Percentiles rank a stretch among this genome's conserved stretches.
These are phyloP conservation scores for Calonectria honghensis DNA, from an alignment of 2,329 filamentous ascomycete genomes.

Conservation along the genomic window DNA sequence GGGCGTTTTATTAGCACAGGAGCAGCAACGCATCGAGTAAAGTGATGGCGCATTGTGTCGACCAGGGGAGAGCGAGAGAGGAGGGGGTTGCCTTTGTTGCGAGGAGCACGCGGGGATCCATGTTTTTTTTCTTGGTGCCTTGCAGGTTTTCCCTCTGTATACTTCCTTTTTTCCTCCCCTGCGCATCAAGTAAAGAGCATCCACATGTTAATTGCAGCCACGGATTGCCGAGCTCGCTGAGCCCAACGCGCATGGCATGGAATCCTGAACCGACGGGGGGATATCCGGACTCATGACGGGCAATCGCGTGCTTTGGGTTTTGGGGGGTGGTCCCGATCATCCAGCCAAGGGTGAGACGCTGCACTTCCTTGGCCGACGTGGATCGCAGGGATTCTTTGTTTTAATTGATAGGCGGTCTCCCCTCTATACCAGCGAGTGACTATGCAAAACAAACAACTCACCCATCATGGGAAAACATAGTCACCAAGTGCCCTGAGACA, in stretches of 20 bases:
- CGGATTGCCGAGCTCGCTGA: conserved; percentile 14
- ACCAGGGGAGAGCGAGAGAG: background rate
- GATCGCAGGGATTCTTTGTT: conserved; percentile 12
- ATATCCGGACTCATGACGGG: conserved; percentile 23
- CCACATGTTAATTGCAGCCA: conserved; percentile 21
- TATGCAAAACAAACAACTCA: conserved; percentile 3
- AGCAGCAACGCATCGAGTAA: conserved; percentile 27
- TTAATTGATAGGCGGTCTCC: conserved; percentile 20
- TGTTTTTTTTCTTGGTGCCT: conserved; percentile 7
- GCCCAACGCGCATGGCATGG: conserved; percentile 11
- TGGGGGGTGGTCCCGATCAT: conserved; percentile 16
- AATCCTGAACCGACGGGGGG: conserved; percentile 19
- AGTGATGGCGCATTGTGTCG: conserved; percentile 28
- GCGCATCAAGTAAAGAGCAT: conserved; percentile 13
- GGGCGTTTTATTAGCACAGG: conserved; percentile 33
- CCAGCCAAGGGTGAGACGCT: conserved; percentile 13
- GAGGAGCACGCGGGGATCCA: conserved; percentile 28
- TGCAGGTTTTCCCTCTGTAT: conserved; percentile 1
- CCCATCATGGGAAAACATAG: conserved; percentile 5
- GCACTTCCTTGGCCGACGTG: conserved; percentile 15
- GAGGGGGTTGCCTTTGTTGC: conserved; percentile 1
- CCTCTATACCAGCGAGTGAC: conserved; percentile 8
- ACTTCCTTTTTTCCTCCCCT: background rate
- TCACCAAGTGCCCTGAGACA: conserved; percentile 1
- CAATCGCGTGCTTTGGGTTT: conserved; percentile 22